Percentiles rank a stretch among this genome's conserved stretches.
phyloP scores from a whole-genome alignment of 2,329 filamentous ascomycete genomes.

The Nothopassalora personata region DNA sequence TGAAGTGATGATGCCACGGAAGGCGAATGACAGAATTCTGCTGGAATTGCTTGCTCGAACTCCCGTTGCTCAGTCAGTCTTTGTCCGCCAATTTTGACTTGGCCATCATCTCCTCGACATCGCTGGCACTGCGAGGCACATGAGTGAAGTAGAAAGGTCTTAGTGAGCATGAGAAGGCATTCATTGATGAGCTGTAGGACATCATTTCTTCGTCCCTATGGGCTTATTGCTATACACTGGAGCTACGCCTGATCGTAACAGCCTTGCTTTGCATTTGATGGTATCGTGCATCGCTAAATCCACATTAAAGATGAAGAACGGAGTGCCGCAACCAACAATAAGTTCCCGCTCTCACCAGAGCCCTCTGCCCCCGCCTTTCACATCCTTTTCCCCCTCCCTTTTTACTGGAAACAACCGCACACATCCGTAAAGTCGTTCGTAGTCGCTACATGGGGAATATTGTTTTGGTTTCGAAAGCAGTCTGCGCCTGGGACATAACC shows the following conservation, averaged over 20 bases:
- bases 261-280: neutral
- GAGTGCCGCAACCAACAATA: neutral
- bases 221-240: neutral
- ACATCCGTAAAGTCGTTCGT: neutral
- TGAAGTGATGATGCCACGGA: neutral
- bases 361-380: neutral
- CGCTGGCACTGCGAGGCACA: too few species aligned
- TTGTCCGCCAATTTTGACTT: too few species aligned
- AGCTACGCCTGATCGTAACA: neutral
- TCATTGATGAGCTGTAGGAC: neutral
- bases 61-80: too few species aligned
- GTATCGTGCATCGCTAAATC: conserved; percentile 6
- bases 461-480: neutral
- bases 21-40: neutral
- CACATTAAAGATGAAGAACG: neutral
- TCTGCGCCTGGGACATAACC: neutral
- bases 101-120: too few species aligned
- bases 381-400: neutral
- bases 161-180: too few species aligned
- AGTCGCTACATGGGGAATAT: conserved; percentile 4
- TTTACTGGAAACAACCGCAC: neutral
- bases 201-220: neutral
- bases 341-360: neutral
- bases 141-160: too few species aligned
- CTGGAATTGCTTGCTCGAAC: too few species aligned